Evolutionary conservation across 345 rosid species (phyloP).

Genomic region (Aegle marmelos): DNA sequence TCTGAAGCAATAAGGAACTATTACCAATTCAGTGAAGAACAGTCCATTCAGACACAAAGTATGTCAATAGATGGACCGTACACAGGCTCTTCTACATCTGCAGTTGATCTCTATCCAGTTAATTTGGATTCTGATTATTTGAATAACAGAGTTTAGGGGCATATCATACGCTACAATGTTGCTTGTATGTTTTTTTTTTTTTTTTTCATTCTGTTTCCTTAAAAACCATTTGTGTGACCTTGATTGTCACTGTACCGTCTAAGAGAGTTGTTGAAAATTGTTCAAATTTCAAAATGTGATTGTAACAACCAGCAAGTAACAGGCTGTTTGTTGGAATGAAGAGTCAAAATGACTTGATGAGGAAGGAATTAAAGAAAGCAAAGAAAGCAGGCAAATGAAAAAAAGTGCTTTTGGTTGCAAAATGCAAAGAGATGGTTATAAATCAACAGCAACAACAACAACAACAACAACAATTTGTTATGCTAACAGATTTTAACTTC

Average conservation of each 20-base stretch:
- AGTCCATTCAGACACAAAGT: conserved; percentile 17
- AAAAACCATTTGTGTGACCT: too few species aligned
- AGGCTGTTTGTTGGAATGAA: not conserved
- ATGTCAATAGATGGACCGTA: conserved; percentile 3
- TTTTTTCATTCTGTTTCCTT: too few species aligned
- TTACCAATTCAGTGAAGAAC: conserved; percentile 6
- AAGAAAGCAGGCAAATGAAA: not conserved
- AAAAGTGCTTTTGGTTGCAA: not conserved
- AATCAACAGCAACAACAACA: too few species aligned
- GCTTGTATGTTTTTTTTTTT: too few species aligned
- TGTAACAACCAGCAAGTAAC: not conserved
- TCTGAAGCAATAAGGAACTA: conserved; percentile 18
- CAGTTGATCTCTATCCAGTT: conserved; percentile 35
- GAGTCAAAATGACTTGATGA: not conserved
- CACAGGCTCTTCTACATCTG: conserved; percentile 25
- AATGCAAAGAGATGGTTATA: too few species aligned
- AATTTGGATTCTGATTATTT: conserved; percentile 17
- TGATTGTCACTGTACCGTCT: too few species aligned
- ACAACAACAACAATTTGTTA: not conserved
- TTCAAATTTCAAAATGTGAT: not conserved
- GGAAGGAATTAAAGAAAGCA: not conserved
- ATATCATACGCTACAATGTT: not conserved
- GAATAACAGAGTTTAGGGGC: conserved; percentile 5
- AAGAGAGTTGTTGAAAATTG: not conserved
- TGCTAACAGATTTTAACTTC: not conserved